Conservation (phyloP, 2,329 filamentous ascomycete genomes). For the Diplodia scrobiculata region DNA sequence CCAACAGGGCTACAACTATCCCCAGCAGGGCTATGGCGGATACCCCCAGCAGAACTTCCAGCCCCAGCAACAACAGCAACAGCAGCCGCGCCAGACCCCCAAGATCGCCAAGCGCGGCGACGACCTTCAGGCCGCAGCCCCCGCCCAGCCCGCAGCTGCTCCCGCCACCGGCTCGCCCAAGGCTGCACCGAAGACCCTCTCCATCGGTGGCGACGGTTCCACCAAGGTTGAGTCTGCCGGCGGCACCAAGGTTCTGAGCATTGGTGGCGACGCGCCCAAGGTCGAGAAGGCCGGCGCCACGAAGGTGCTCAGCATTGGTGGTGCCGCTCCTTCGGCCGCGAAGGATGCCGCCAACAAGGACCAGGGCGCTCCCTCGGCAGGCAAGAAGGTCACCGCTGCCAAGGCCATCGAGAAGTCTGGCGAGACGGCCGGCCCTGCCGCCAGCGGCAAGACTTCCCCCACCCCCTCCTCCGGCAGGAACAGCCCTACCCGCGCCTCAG, state of each 20-base stretch:
- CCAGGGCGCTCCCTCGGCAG: constrained; percentile 62
- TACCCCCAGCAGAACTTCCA: constrained; percentile 29
- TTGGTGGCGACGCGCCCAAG: constrained; percentile 61
- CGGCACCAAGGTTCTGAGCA: constrained; percentile 63
- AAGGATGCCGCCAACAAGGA: constrained; percentile 49
- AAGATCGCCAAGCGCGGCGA: constrained; percentile 66
- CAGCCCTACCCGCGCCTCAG: constrained; percentile 64
- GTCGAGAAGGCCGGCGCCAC: constrained; percentile 55
- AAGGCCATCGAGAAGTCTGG: constrained; percentile 94
- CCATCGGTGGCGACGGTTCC: constrained; percentile 44
- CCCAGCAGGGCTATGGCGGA: constrained; percentile 29
- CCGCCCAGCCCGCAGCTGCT: constrained; percentile 46
- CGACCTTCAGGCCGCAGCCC: constrained; percentile 50
- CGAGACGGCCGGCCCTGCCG: constrained; percentile 58
- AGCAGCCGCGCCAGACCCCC: constrained; percentile 55
- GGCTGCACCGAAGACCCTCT: constrained; percentile 28
- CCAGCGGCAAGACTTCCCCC: constrained; percentile 72
- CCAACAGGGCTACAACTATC: constrained; percentile 37
- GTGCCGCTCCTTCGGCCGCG: constrained; percentile 52
- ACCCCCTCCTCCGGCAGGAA: constrained; percentile 80
- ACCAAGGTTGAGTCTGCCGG: constrained; percentile 67
- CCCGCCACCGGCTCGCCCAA: constrained; percentile 49
- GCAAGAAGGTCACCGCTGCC: constrained; percentile 78
- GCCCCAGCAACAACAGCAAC: constrained; percentile 33
- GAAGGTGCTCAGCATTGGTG: constrained; percentile 78